Conservation (phyloP, 192 early-diverging fungal species). For the Gryganskiella cystojenkinii region DNA sequence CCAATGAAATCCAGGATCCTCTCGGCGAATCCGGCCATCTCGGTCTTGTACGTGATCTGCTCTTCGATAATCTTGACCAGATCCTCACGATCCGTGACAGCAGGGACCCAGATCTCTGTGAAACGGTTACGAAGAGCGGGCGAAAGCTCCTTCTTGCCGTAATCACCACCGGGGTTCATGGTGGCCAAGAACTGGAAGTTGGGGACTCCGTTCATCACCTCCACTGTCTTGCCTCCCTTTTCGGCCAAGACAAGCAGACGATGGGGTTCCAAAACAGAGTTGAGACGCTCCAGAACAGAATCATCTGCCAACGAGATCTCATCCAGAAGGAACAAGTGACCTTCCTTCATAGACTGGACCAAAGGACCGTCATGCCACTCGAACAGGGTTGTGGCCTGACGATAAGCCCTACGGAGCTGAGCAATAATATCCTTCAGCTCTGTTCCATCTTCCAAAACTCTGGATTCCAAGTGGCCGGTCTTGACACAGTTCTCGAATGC, state of each 20-base stretch:
- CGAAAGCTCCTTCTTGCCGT: slow-evolving; percentile 98
- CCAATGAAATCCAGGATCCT: slow-evolving; percentile 86
- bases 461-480: slow-evolving; percentile 18
- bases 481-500: slow-evolving; percentile 48
- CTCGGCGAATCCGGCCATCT: slow-evolving; percentile 56
- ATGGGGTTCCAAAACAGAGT: slow-evolving; percentile 92
- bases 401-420: slow-evolving; percentile 39
- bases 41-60: slow-evolving; percentile 54
- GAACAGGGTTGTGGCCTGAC: slow-evolving; percentile 76
- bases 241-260: slow-evolving; percentile 90
- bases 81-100: slow-evolving; percentile 84
- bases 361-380: slow-evolving; percentile 98
- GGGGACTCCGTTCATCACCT: slow-evolving; percentile 71
- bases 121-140: slow-evolving; percentile 98
- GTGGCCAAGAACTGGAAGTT: slow-evolving; percentile 96
- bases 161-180: slow-evolving; percentile 99
- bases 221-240: slow-evolving; percentile 80
- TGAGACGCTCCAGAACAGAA: slow-evolving; percentile 96
- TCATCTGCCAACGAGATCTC: slow-evolving; percentile 99
- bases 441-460: slow-evolving; percentile 27
- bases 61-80: slow-evolving; percentile 71
- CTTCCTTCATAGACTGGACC: slow-evolving; percentile 87
- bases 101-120: slow-evolving; percentile 97
- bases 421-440: slow-evolving; percentile 24
- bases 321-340: slow-evolving; percentile 93